Percentiles rank a stretch among this genome's conserved stretches.
phyloP scores from a whole-genome alignment of 331 rosid species.

The Rosa hybrid region DNA sequence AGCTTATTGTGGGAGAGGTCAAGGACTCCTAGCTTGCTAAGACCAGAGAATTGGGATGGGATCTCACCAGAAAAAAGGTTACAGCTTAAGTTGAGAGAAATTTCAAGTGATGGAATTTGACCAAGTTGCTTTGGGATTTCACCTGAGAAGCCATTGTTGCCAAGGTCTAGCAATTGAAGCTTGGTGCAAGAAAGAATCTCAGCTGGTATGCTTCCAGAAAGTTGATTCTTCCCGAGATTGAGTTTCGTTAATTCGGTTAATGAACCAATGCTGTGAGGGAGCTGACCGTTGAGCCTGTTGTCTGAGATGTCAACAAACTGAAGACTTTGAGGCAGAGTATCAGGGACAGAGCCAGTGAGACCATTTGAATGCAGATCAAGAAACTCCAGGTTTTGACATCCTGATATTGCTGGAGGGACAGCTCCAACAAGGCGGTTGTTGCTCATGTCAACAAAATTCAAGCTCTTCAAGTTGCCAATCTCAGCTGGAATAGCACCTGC shows the following conservation, averaged over 20 bases:
- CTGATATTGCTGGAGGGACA: constrained; percentile 63
- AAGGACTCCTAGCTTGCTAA: constrained; percentile 66
- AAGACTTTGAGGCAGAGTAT: constrained; percentile 67
- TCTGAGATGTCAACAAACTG: constrained; percentile 67
- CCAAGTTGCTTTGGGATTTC: constrained; percentile 75
- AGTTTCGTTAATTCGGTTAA: constrained; percentile 75
- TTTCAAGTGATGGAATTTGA: constrained; percentile 68
- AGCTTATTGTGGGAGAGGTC: constrained; percentile 84
- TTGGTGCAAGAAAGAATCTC: constrained; percentile 73
- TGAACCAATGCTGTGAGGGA: constrained; percentile 56
- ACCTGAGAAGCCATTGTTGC: constrained; percentile 72
- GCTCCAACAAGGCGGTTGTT: constrained; percentile 66
- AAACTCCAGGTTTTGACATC: constrained; percentile 68
- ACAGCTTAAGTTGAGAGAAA: constrained; percentile 82
- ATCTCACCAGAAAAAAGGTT: constrained; percentile 82
- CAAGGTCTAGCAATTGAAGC: constrained; percentile 80
- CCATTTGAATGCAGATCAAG: constrained; percentile 84
- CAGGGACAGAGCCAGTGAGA: constrained; percentile 67
- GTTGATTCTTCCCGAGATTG: constrained; percentile 57
- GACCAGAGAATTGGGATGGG: constrained; percentile 66
- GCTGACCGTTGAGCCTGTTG: constrained; percentile 63
- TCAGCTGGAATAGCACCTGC: constrained; percentile 73
- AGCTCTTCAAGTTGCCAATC: constrained; percentile 56
- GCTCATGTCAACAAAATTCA: constrained; percentile 64
- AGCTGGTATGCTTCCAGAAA: constrained; percentile 69